Percentiles rank a stretch among this genome's conserved stretches.
phyloP scores from a whole-genome alignment of 441 rosid genomes.

The Bocquillonia castaneifolia region DNA sequence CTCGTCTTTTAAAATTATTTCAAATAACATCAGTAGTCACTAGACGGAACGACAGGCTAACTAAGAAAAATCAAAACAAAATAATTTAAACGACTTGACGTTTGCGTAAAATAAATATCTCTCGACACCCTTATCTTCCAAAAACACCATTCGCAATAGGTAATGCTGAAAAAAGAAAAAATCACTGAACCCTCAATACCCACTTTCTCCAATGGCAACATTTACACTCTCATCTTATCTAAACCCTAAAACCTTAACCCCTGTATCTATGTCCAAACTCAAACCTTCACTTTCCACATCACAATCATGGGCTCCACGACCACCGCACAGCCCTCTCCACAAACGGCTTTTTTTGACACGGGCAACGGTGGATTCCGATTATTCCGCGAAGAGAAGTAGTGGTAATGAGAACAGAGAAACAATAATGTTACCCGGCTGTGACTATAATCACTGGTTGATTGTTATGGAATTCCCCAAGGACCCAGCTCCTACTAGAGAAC shows the following conservation, averaged over 20 bases:
- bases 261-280: conserved; percentile 12
- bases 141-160: background rate
- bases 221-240: conserved; percentile 33
- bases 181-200: background rate
- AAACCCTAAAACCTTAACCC: conserved; percentile 42
- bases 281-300: conserved; percentile 10
- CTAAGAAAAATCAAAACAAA: too few relatives aligned
- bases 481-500: conserved; percentile 89
- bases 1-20: too few relatives aligned
- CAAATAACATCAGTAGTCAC: too few relatives aligned
- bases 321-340: conserved; percentile 19
- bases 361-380: conserved; percentile 54
- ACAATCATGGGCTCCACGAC: conserved; percentile 23
- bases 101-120: background rate
- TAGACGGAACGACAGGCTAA: too few relatives aligned
- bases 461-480: conserved; percentile 98
- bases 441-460: conserved; percentile 91
- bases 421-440: conserved; percentile 90
- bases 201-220: conserved; percentile 35
- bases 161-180: too few relatives aligned
- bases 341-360: conserved; percentile 27
- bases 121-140: conserved; percentile 25
- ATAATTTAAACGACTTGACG: background rate
- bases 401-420: conserved; percentile 74
- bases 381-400: conserved; percentile 67